Evolutionary conservation across 2,329 filamentous ascomycete genomes (phyloP).

Genomic region (Coniosporium tulheliwenetii): DNA sequence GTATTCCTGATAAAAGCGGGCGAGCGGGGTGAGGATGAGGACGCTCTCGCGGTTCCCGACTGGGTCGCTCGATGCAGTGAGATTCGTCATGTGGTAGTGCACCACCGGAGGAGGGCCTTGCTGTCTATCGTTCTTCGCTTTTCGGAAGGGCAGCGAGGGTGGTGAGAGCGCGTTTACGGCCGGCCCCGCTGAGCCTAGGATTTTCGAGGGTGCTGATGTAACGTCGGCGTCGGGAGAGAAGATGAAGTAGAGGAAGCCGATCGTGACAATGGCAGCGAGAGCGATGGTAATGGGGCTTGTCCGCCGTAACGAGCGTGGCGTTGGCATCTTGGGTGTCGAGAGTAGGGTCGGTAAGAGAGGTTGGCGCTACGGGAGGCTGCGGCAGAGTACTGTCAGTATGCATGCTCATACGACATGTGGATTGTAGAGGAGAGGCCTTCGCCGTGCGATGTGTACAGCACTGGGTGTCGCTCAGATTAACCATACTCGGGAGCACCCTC

Average conservation of each 20-base stretch:
- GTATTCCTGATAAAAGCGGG: slow-evolving; percentile 84
- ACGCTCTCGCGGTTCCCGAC: slow-evolving; percentile 69
- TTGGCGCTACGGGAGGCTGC: no score
- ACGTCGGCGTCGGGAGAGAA: slow-evolving; percentile 49
- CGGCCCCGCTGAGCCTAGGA: slow-evolving; percentile 34
- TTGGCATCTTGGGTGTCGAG: slow-evolving; percentile 29
- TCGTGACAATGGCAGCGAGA: slow-evolving; percentile 54
- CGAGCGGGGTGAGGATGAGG: slow-evolving; percentile 83
- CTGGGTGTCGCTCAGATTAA: no score
- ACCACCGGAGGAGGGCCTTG: slow-evolving; percentile 65
- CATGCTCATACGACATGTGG: no score
- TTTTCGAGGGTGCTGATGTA: slow-evolving; percentile 31
- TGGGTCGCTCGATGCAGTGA: slow-evolving; percentile 67
- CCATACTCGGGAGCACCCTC: no score
- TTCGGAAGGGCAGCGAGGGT: slow-evolving; percentile 59
- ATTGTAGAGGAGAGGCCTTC: no score
- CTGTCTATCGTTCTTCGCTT: slow-evolving; percentile 39
- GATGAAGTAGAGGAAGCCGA: slow-evolving; percentile 37
- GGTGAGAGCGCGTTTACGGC: slow-evolving; percentile 58
- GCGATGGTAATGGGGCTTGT: slow-evolving; percentile 62
- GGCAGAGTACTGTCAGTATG: no score
- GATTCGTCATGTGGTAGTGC: slow-evolving; percentile 88
- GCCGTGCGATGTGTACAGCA: no score
- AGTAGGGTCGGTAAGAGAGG: no score
- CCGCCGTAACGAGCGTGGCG: slow-evolving; percentile 57